Base-by-base conservation (phyloP, 176 grass and related monocot species). In the Ensete glaucum region DNA sequence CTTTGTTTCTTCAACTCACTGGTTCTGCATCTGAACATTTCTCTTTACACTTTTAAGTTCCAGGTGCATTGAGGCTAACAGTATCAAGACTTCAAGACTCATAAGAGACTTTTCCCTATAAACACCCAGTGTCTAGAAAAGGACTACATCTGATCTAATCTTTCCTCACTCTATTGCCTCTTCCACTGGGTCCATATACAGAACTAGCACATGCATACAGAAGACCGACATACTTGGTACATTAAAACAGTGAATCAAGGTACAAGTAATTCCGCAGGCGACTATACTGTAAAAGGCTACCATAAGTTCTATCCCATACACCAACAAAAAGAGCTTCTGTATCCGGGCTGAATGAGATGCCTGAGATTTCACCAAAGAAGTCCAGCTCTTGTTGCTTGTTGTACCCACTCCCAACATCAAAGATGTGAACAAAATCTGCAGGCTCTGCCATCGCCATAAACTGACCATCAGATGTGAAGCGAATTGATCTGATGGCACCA, bases 381-480 rank as follows among this genome's bases (percentile, higher is more conserved):
- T 99, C 95, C 25, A 99, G 71, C 82, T 99, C 95, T 73, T 99
- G 95, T 52, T 81, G 77, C 73, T 69, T 87, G 43, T 86, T 84
- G 73, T 94, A 99, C 25, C 86, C 88, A 20, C 87, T 91, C 79
- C 64, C 71, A 17, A 91, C 88, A 2, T 99, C 86, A 2, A 81
- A 99, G 21, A 99, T 67, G 63, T 99, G 95, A 50, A 99, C 90
- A 77, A 99, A 99, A 50, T 99, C 95, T 1, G 90, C 90, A 62
- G 95, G 95, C 76, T 99, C 90, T 1, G 96, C 96, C 83, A 94
- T 94, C 1, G 91, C 89, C 91, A 99, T 89, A 83, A 95, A 99
- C 78, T 77, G 82, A 49, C 96, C 88, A 62, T 99, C 91, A 9
- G 88, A 91, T 2, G 96, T 83, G 79, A 99, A 99, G 29, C 90